A percentile compares a stretch with the other conserved stretches of the same genome.
These are phyloP conservation scores for Sambucus nigra DNA, from an alignment of 129 eudicot genomes.

Conservation along the genomic window DNA sequence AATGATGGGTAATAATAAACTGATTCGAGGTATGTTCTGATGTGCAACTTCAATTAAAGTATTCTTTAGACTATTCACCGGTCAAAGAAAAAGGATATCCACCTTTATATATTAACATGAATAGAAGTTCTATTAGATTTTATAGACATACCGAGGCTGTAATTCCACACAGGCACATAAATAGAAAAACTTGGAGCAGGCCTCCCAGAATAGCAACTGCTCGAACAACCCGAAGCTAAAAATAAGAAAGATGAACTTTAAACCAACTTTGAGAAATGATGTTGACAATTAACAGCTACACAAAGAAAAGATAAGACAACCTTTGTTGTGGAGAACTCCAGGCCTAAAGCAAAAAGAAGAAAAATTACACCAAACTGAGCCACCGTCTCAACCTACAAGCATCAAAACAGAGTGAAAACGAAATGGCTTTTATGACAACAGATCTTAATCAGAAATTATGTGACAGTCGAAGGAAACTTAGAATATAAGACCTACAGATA, in stretches of 20 bases:
- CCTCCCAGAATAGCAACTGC: slow-evolving; percentile 97
- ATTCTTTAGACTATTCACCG: not conserved
- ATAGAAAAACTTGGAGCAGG: slow-evolving; percentile 72
- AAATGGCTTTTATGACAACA: slow-evolving; percentile 7
- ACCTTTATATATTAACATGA: not conserved
- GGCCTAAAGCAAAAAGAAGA: slow-evolving; percentile 95
- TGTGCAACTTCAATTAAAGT: not conserved
- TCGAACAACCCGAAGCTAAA: slow-evolving; percentile 91
- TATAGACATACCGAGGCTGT: slow-evolving; percentile 69
- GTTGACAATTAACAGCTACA: not conserved
- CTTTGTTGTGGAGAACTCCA: slow-evolving; percentile 92
- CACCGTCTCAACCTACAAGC: slow-evolving; percentile 85
- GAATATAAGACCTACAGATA: no score
- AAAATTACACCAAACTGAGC: slow-evolving; percentile 99
- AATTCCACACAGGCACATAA: slow-evolving; percentile 91
- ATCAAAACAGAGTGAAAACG: not conserved
- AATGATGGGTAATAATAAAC: no score
- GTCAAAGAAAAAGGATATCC: not conserved
- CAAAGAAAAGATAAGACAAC: slow-evolving; percentile 18
- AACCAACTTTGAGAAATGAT: slow-evolving; percentile 3
- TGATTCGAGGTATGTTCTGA: not conserved
- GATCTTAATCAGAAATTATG: no score
- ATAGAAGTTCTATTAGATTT: not conserved
- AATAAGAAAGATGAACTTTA: slow-evolving; percentile 6
- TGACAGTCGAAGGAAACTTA: no score